phyloP scores from a whole-genome alignment of 768 basidiomycete genomes.

The Tylopilus balloui region DNA sequence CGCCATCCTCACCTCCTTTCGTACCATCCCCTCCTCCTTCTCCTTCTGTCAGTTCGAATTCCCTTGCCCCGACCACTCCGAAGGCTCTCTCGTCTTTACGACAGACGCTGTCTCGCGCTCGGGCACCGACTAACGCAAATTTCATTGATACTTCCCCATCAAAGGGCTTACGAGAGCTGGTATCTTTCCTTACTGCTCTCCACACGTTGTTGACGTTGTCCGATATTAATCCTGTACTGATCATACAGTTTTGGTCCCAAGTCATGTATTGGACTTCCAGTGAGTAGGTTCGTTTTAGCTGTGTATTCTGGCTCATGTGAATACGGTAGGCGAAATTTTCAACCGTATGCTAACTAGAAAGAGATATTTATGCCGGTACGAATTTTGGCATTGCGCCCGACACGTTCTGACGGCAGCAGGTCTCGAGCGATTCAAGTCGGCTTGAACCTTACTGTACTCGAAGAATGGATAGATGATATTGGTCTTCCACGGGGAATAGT shows the following conservation, averaged over 20 bases:
- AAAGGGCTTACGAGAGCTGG: constrained; percentile 53
- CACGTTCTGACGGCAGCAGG: constrained; percentile 27
- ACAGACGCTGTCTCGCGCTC: constrained; percentile 56
- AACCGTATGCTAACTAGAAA: constrained; percentile 86
- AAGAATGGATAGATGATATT: constrained; percentile 88
- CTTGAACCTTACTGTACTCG: constrained; percentile 78
- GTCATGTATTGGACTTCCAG: constrained; percentile 98
- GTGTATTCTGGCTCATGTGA: constrained; percentile 8
- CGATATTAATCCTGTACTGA: constrained; percentile 84
- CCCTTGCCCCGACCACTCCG: constrained; percentile 43
- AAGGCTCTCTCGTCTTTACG: constrained; percentile 63
- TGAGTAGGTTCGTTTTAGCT: constrained; percentile 38
- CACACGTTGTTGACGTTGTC: constrained; percentile 81
- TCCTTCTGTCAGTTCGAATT: constrained; percentile 43
- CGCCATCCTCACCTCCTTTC: constrained; percentile 48
- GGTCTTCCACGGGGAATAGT: constrained; percentile 75
- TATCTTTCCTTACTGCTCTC: constrained; percentile 77
- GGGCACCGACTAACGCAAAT: constrained; percentile 47
- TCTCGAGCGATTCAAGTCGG: constrained; percentile 87
- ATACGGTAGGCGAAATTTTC: constrained; percentile 73
- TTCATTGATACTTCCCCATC: constrained; percentile 44
- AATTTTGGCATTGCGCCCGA: neutral
- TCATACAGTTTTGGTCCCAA: constrained; percentile 92
- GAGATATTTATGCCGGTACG: constrained; percentile 88
- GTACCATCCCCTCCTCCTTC: constrained; percentile 46